Evolutionary conservation across 495 filamentous ascomycete species (phyloP).

Genomic region (Choiromyces venosus): DNA sequence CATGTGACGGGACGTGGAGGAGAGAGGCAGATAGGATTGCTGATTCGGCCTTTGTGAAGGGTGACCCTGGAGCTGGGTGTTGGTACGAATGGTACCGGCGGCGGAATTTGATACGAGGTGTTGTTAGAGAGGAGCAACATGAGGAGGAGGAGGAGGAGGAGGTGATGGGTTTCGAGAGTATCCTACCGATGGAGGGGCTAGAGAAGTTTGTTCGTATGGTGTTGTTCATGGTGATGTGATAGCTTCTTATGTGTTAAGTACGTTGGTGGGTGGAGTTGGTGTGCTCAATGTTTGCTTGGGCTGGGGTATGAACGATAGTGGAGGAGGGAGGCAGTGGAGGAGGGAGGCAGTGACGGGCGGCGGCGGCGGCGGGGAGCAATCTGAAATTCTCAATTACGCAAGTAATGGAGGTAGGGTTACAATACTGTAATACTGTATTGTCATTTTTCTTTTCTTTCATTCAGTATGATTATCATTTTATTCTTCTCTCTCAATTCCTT

Average conservation of each 20-base stretch:
- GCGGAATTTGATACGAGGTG: constrained; percentile 16
- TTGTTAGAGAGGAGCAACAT: constrained; percentile 9
- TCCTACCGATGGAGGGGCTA: background rate
- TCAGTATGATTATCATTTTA: background rate
- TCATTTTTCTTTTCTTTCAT: background rate
- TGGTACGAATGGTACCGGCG: constrained; percentile 68
- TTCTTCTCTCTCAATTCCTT: background rate
- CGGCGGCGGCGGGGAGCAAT: background rate
- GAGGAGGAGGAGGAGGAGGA: background rate
- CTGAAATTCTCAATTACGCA: background rate
- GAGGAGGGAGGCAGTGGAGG: background rate
- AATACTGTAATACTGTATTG: too few species aligned
- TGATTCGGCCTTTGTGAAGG: constrained; percentile 66
- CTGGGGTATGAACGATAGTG: background rate
- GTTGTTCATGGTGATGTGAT: constrained; percentile 19
- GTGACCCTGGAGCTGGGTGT: constrained; percentile 51
- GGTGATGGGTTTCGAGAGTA: constrained; percentile 4
- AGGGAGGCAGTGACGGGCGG: too few species aligned
- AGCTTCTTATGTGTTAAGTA: constrained; percentile 15
- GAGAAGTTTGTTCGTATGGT: constrained; percentile 16
- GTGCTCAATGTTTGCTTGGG: constrained; percentile 2
- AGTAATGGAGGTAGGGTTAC: background rate
- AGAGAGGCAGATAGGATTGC: constrained; percentile 76
- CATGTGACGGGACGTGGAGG: constrained; percentile 69
- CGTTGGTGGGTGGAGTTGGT: constrained; percentile 14